Conservation (phyloP, 192 early-diverging fungal genomes). For the Entrophospora sp. region DNA sequence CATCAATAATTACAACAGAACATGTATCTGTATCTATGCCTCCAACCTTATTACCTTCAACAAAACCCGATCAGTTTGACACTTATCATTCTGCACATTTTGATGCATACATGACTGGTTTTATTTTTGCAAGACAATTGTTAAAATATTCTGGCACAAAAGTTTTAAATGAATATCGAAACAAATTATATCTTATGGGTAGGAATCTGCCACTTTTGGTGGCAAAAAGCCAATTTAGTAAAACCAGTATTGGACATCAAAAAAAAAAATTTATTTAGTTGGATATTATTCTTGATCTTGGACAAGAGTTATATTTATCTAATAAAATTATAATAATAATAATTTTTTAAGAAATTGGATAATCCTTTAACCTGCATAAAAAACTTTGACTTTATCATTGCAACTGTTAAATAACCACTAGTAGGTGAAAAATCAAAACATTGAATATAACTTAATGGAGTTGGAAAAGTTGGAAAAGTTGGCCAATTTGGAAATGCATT, state of each 20-base stretch:
- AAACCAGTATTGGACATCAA: constrained; percentile 37
- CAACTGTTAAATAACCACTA: constrained; percentile 82
- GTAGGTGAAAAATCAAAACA: constrained; percentile 81
- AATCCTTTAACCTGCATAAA: constrained; percentile 72
- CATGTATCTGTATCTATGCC: not conserved
- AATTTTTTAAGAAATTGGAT: constrained; percentile 38
- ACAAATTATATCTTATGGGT: constrained; percentile 83
- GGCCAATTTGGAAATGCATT: constrained; percentile 95
- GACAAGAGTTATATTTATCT: too few species aligned
- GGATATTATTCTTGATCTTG: too few species aligned
- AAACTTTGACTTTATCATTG: constrained; percentile 81
- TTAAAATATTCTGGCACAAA: constrained; percentile 13
- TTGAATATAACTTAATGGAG: constrained; percentile 76
- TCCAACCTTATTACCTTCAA: constrained; percentile 1
- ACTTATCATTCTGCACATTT: constrained; percentile 85
- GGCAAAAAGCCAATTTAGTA: constrained; percentile 50
- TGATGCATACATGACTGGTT: constrained; percentile 97
- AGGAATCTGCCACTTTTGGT: constrained; percentile 64
- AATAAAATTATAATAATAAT: too few species aligned
- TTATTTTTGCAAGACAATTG: constrained; percentile 62
- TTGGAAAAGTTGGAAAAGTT: constrained; percentile 56
- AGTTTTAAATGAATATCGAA: constrained; percentile 42
- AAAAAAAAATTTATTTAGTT: too few species aligned
- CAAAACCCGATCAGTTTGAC: constrained; percentile 23
- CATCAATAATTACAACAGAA: constrained; percentile 12